phyloP scores from a whole-genome alignment of 2,329 filamentous ascomycete species.

The Torrubiellomyces zombiae region DNA sequence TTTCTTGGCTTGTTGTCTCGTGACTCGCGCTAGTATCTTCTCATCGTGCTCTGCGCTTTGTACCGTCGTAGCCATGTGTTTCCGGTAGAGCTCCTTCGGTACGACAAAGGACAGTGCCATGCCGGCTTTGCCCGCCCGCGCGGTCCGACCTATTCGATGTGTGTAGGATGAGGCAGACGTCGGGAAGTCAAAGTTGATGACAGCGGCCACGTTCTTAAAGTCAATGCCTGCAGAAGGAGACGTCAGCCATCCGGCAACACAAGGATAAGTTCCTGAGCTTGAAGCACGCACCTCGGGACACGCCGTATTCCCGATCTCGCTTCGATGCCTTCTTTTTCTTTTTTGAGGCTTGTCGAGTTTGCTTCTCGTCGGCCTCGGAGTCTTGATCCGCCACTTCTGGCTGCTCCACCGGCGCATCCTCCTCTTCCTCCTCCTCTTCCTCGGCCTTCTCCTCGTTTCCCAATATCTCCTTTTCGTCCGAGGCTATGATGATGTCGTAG shows the following conservation, averaged over 20 bases:
- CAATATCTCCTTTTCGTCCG: constrained; percentile 76
- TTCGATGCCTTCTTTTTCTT: constrained; percentile 33
- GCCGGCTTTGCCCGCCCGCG: constrained; percentile 74
- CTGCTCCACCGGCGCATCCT: constrained; percentile 25
- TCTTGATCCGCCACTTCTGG: constrained; percentile 8
- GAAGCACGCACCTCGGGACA: constrained; percentile 53
- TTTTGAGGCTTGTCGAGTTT: constrained; percentile 11
- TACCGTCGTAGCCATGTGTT: constrained; percentile 75
- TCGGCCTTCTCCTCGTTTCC: constrained; percentile 39
- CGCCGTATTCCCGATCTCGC: constrained; percentile 73
- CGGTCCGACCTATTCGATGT: constrained; percentile 91
- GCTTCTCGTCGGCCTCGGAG: constrained; percentile 11
- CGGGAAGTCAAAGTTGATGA: constrained; percentile 95
- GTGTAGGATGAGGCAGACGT: constrained; percentile 80
- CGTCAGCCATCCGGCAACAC: constrained; percentile 5
- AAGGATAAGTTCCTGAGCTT: neutral
- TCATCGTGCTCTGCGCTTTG: constrained; percentile 69
- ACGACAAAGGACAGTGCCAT: constrained; percentile 95
- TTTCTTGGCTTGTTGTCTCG: constrained; percentile 59
- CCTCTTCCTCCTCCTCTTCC: constrained; percentile 22
- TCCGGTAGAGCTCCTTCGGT: constrained; percentile 64
- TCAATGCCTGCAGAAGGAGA: constrained; percentile 43
- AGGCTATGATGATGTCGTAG: constrained; percentile 96
- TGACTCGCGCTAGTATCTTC: constrained; percentile 63
- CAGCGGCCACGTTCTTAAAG: constrained; percentile 85